Percentiles rank a stretch among this genome's conserved stretches.
phyloP scores from a whole-genome alignment of 257 asterid genomes.

The Eucommia ulmoides region DNA sequence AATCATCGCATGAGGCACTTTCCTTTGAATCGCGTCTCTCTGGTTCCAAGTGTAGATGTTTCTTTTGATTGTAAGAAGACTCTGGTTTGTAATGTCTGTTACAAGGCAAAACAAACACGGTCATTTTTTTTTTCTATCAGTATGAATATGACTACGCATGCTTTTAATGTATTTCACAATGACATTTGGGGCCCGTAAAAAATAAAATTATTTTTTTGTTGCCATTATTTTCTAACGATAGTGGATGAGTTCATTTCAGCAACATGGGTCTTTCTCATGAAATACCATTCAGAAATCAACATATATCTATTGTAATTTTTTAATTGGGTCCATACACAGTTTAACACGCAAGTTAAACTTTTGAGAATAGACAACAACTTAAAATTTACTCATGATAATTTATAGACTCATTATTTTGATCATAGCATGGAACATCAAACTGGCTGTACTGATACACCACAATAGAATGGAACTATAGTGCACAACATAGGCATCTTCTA shows the following conservation, averaged over 20 bases:
- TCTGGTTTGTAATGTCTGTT: too few species aligned
- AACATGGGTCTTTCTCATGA: conserved; percentile 6
- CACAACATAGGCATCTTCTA: conserved; percentile 2
- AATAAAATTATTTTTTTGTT: not conserved
- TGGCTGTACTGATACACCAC: not conserved
- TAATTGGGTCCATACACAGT: not conserved
- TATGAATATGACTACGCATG: too few species aligned
- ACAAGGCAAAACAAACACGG: too few species aligned
- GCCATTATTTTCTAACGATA: conserved; percentile 3
- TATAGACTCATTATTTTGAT: not conserved
- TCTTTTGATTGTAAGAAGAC: too few species aligned
- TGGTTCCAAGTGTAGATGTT: too few species aligned
- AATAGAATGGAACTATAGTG: conserved; percentile 10
- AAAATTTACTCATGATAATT: not conserved
- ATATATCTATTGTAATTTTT: not conserved
- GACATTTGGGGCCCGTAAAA: conserved; percentile 9
- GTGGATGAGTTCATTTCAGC: conserved; percentile 6
- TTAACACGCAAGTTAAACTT: conserved; percentile 1
- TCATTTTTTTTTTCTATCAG: too few species aligned
- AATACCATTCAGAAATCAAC: not conserved
- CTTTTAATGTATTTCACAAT: conserved; percentile 9
- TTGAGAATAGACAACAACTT: not conserved
- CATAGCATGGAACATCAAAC: conserved; percentile 3
- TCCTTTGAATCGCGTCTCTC: too few species aligned
- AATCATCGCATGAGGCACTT: too few species aligned